These are phyloP conservation scores for Penicillium taxi DNA, from an alignment of 495 filamentous ascomycete genomes.

Conservation along the genomic window DNA sequence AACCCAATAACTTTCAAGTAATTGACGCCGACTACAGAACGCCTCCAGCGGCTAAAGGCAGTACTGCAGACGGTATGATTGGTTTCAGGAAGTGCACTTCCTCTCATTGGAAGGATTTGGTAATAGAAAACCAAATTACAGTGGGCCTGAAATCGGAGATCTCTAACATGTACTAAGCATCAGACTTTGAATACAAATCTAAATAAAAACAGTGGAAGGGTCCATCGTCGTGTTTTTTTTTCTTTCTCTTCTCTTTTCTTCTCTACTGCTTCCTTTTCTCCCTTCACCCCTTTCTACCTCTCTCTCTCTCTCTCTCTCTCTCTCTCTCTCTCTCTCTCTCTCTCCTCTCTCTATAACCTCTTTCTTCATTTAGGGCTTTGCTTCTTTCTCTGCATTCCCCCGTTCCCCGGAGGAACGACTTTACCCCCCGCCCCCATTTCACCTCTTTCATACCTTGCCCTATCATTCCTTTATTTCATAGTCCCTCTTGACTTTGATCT, in stretches of 20 bases:
- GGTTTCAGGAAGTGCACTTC: slow-evolving; percentile 1
- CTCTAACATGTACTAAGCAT: slow-evolving; percentile 14
- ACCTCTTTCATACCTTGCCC: slow-evolving; percentile 2
- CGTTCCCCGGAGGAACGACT: slow-evolving; percentile 40
- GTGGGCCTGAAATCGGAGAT: slow-evolving; percentile 20
- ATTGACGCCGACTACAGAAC: slow-evolving; percentile 33
- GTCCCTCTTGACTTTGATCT: not conserved
- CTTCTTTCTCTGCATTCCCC: slow-evolving; percentile 18
- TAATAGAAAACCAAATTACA: slow-evolving; percentile 6
- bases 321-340: slow-evolving; percentile 12
- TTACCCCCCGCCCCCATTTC: slow-evolving; percentile 1
- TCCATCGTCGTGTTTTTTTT: slow-evolving; percentile 18
- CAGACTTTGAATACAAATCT: slow-evolving; percentile 9
- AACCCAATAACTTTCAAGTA: too few species aligned
- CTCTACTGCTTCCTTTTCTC: slow-evolving; percentile 16
- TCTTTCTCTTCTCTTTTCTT: slow-evolving; percentile 16
- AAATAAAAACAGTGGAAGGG: slow-evolving; percentile 22
- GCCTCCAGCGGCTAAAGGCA: slow-evolving; percentile 39
- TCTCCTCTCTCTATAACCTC: not conserved
- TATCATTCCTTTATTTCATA: slow-evolving; percentile 9
- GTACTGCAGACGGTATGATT: slow-evolving; percentile 22
- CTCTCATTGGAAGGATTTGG: not conserved
- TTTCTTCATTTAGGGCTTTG: slow-evolving; percentile 2
- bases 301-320: slow-evolving; percentile 8
- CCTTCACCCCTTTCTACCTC: slow-evolving; percentile 15